These are phyloP conservation scores for Thecaphora thlaspeos DNA, from an alignment of 1,284 basidiomycete species.

Conservation along the genomic window DNA sequence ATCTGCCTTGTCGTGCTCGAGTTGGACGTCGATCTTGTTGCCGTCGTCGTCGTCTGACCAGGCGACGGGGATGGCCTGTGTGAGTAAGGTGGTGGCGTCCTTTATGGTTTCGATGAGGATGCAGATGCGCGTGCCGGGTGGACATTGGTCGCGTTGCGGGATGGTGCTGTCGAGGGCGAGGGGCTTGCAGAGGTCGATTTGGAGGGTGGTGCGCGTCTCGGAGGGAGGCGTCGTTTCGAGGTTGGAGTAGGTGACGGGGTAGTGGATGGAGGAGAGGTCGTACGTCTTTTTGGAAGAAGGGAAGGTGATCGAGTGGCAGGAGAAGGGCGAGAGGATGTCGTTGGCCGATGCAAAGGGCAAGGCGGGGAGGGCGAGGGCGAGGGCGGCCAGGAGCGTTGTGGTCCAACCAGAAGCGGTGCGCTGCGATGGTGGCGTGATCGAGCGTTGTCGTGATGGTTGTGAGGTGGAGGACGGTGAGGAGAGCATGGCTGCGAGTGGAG, in stretches of 20 bases:
- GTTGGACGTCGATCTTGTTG: constrained; percentile 28
- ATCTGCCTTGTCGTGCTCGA: constrained; percentile 30
- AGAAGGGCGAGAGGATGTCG: constrained; percentile 29
- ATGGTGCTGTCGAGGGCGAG: constrained; percentile 16
- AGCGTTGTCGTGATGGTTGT: too few relatives aligned
- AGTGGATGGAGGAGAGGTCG: constrained; percentile 31
- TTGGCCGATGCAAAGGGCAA: constrained; percentile 1
- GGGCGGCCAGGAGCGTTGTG: too few relatives aligned
- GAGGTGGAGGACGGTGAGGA: too few relatives aligned
- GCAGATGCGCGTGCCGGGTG: constrained; percentile 36
- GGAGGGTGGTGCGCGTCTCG: constrained; percentile 26
- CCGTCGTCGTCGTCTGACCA: constrained; percentile 29
- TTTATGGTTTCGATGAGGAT: constrained; percentile 38
- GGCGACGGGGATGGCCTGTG: constrained; percentile 38
- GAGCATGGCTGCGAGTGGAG: too few relatives aligned
- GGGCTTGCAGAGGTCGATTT: constrained; percentile 36
- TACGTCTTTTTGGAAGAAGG: constrained; percentile 20
- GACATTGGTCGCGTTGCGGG: constrained; percentile 33
- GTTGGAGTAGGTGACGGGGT: constrained; percentile 30
- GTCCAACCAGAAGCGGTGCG: too few relatives aligned
- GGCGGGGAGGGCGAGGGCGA: neutral
- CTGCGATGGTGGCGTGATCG: too few relatives aligned
- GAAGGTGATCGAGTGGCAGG: constrained; percentile 25
- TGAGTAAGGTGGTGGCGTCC: constrained; percentile 28
- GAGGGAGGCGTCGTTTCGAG: constrained; percentile 29